These are phyloP conservation scores for Annulohypoxylon moriforme DNA, from an alignment of 495 filamentous ascomycete species.

Conservation along the genomic window DNA sequence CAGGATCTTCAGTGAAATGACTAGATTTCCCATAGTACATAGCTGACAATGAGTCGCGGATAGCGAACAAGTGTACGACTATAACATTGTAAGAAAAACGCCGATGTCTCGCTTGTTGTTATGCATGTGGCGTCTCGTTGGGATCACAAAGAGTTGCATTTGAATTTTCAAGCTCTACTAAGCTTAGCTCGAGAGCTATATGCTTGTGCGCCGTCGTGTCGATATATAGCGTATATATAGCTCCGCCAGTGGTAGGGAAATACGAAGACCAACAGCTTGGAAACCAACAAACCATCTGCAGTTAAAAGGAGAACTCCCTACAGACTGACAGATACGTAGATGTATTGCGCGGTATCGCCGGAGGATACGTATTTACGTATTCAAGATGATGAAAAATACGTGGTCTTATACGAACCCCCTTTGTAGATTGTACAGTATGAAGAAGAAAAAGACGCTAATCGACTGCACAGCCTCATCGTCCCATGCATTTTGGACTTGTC, in stretches of 20 bases:
- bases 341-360: constrained; percentile 18
- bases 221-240: constrained; percentile 24
- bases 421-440: constrained; percentile 37
- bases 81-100: constrained; percentile 1
- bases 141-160: constrained; percentile 28
- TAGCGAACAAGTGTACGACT: not conserved
- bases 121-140: constrained; percentile 16
- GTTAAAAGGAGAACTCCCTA: constrained; percentile 33
- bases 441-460: constrained; percentile 18
- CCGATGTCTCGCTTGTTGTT: not conserved
- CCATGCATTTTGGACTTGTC: constrained; percentile 18
- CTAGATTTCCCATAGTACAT: not conserved
- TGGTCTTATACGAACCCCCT: constrained; percentile 22
- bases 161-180: constrained; percentile 31
- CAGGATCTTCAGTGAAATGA: not conserved
- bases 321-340: constrained; percentile 6
- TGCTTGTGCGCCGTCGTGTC: constrained; percentile 12
- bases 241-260: constrained; percentile 26
- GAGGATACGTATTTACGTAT: constrained; percentile 19
- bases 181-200: constrained; percentile 17
- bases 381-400: not conserved
- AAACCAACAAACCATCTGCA: constrained; percentile 35
- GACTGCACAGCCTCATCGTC: constrained; percentile 41
- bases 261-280: constrained; percentile 23
- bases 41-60: not conserved